Base-by-base conservation (phyloP, 352 stramenopile species). In the Phytophthora chlamydospora region DNA sequence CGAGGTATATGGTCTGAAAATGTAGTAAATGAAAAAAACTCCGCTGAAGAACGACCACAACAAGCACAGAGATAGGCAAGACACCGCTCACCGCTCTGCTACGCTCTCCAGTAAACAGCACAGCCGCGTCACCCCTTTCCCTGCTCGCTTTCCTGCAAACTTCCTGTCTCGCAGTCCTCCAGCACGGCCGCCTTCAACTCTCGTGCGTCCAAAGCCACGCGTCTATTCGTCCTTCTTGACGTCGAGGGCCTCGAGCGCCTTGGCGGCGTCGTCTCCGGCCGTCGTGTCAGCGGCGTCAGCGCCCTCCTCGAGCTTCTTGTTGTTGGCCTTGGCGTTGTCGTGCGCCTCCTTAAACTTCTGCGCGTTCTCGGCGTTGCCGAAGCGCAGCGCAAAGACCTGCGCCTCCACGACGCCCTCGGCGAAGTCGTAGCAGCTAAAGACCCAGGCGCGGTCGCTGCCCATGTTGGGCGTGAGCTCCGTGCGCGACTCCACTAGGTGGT, bases 341-440 rank as follows among this genome's bases (percentile, higher is more conserved):
- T 98, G 98, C 49, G 91, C 96, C 29, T 97, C 88, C 80, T 99
- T 99, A 84, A 99, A 99, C 72, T 98, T 96, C 55, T 95, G 78
- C 21, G 96, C 97, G 70, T 97, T 96, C 67, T 99, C 97, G 9
- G 91, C 90, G 75, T 98, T 98, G 48, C 85, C 91, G 78, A 99
- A 99, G 57, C 96, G 88, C 52, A 98, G 75, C 27, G 91, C 91
- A 56, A 97, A 97, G 27, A 91, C 83, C 66, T 96, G 85, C 58
- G 82, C 77, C 78, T 97, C 88, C 65, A 98, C 81, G 55, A 96
- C 85, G 58, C 96, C 96, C 39, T 99, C 96, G 8, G 93, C 79
- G 75, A 98, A 99, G 80, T 99, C 97, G 83, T 98, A 99, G 75
- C 95, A 98, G 66, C 83, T 98, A 90, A 98, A 99, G 29, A 99